Evolutionary conservation across 1,139 yeast species (phyloP).

Genomic region (Taphrina pruni): DNA sequence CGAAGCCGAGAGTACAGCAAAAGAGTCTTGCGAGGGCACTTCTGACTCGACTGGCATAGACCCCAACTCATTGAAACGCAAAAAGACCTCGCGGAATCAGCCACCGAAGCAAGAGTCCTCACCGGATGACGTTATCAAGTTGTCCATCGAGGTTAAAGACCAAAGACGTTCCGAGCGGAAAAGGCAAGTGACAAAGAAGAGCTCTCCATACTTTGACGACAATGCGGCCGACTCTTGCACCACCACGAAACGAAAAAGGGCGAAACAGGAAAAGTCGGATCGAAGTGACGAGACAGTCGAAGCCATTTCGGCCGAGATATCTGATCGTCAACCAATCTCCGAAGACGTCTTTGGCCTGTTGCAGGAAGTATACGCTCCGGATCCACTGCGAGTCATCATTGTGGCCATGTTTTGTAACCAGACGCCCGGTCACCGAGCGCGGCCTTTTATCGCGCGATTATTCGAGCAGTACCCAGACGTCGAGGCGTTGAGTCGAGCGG

Average conservation of each 20-base stretch:
- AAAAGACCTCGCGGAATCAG: too few species aligned
- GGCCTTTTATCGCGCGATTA: conserved; percentile 2
- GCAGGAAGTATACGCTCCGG: conserved; percentile 22
- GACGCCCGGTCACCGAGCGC: conserved; percentile 28
- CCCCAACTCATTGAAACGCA: too few species aligned
- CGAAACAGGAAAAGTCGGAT: neutral
- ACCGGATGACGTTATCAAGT: neutral
- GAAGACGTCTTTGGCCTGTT: conserved; percentile 8
- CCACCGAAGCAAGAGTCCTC: too few species aligned
- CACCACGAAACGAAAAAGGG: neutral
- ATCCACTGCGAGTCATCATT: conserved; percentile 18
- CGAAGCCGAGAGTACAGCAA: neutral
- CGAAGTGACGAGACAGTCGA: neutral
- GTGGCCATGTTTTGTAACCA: conserved; percentile 29
- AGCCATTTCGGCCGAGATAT: neutral
- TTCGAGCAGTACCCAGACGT: conserved; percentile 22
- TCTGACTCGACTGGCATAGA: too few species aligned
- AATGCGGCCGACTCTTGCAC: neutral
- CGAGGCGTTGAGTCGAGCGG: conserved; percentile 7
- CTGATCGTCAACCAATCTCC: conserved; percentile 7
- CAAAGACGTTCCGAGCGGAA: neutral
- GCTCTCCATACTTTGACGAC: conserved; percentile 2
- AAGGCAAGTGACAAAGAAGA: conserved; percentile 2
- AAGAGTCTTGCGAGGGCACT: neutral
- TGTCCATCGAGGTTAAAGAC: neutral